Evolutionary conservation across 1,284 basidiomycete genomes (phyloP), one percentile per base, ranked within the genome.

Genomic region (Mycocalia duriaeana): DNA sequence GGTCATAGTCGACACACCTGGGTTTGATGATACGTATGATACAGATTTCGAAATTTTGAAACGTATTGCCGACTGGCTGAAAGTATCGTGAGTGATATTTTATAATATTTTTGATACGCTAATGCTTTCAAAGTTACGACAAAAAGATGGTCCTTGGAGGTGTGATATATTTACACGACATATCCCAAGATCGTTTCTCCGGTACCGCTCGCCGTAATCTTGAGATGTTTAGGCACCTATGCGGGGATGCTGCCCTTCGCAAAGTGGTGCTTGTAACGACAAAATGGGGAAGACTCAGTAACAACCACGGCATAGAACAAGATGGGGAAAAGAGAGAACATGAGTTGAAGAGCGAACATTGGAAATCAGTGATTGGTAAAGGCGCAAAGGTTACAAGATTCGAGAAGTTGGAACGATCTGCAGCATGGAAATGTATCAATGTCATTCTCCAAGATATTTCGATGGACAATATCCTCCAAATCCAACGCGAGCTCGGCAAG

Each of bases 111-210:
- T 22, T 18, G 11, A 23, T 9, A 13, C 35, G 25, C 42, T 35
- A 14, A 26, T 19, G 20, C 25, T 26, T 24, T 34, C 34, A 18
- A 31, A 59, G 58, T 4, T 56, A 56, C 38, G 36, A 46, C 31
- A 43, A 54, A 9, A 45, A 41, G 9, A 53, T 48, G 20, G 52
- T 42, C 19, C 50, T 63, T 8, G 52, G 53, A 11, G 61, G 61
- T 2, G 53, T 65, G n/a, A 55, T 65, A 8, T 65, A 63, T 42
- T 48, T 63, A 7, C 53, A 62, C 42, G 54, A 58, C 16, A 63
- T 65, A 35, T 53, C 54, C 6, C 49, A 60, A 28, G 47, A 56
- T 14, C 54, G 60, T 4, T 49, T 57, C 45, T 42, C 50, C 7
- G 56, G 55, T n/a, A 44, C 51, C 34, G 34, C 55, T 35, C 37